Conservation (phyloP, 106 monocot species). For the Ottelia alismoides region DNA sequence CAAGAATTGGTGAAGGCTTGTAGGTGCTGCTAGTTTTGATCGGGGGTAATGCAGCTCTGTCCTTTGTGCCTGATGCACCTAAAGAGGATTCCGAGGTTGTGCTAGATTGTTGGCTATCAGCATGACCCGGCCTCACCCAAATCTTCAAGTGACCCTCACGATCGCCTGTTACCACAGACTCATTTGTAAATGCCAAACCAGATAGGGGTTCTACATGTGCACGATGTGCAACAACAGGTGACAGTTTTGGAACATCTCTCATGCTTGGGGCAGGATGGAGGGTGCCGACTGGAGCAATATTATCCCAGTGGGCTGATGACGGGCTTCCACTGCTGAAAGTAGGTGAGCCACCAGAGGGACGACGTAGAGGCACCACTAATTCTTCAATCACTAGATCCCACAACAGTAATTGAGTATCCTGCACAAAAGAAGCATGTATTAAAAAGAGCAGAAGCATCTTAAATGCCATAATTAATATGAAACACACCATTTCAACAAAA, state of each 20-base stretch:
- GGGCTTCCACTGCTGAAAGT: constrained; percentile 50
- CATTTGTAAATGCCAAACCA: too few relatives aligned
- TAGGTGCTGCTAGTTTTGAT: too few relatives aligned
- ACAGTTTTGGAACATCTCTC: too few relatives aligned
- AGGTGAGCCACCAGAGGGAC: constrained; percentile 60
- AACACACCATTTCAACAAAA: too few relatives aligned
- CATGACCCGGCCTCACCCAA: constrained; percentile 36
- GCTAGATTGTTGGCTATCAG: constrained; percentile 21
- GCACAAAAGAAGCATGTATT: background rate
- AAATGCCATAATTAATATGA: too few relatives aligned
- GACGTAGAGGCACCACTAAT: constrained; percentile 50
- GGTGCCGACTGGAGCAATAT: constrained; percentile 31
- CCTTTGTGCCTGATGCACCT: too few relatives aligned
- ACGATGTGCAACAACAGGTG: constrained; percentile 64
- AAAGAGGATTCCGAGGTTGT: too few relatives aligned
- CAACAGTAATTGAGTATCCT: constrained; percentile 76
- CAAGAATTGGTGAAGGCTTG: too few relatives aligned
- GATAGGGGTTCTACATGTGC: constrained; percentile 64
- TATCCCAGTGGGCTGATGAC: constrained; percentile 65
- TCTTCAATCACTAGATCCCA: constrained; percentile 84
- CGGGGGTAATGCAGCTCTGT: too few relatives aligned
- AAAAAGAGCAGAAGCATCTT: too few relatives aligned
- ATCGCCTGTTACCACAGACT: constrained; percentile 51
- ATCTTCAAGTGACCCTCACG: constrained; percentile 76
- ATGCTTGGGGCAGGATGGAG: constrained; percentile 82